Evolutionary conservation across 2,329 filamentous ascomycete species (phyloP).

Genomic region (Stemphylium beticola): DNA sequence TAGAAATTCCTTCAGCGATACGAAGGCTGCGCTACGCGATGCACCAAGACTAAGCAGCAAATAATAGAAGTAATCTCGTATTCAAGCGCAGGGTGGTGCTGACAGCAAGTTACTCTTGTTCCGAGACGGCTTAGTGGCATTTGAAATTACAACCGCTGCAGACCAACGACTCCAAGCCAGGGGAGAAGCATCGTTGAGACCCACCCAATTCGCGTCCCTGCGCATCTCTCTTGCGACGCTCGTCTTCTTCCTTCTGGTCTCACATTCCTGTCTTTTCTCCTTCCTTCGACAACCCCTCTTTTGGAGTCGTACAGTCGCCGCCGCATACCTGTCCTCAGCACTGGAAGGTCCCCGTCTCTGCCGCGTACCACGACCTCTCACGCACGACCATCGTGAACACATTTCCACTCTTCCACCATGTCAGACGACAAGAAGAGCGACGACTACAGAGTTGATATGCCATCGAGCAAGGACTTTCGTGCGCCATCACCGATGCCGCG

Average conservation of each 20-base stretch:
- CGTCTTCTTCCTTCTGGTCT: constrained; percentile 25
- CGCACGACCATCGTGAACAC: constrained; percentile 4
- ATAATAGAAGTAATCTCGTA: constrained; percentile 13
- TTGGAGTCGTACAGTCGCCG: constrained; percentile 7
- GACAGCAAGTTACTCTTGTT: constrained; percentile 23
- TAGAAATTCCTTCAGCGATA: neutral
- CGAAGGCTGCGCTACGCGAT: neutral
- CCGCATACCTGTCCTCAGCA: constrained; percentile 23
- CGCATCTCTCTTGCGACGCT: constrained; percentile 29
- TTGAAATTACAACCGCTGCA: constrained; percentile 35
- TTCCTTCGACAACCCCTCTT: constrained; percentile 10
- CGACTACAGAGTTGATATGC: constrained; percentile 72
- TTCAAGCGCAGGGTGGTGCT: constrained; percentile 18
- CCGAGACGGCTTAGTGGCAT: constrained; percentile 32
- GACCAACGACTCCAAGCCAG: constrained; percentile 30
- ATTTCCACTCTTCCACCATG: constrained; percentile 60
- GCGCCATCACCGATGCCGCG: constrained; percentile 57
- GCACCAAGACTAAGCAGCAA: neutral
- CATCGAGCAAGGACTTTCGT: constrained; percentile 58
- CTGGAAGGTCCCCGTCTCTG: constrained; percentile 22
- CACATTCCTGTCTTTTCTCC: constrained; percentile 26
- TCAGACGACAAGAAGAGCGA: constrained; percentile 86
- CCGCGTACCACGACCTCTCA: constrained; percentile 14
- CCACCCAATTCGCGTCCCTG: constrained; percentile 37
- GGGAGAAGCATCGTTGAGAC: constrained; percentile 31